Percentiles rank a stretch among this genome's conserved stretches.
These are phyloP conservation scores for Aspergillus calidoustus DNA, from an alignment of 2,329 filamentous ascomycete genomes.

Conservation along the genomic window DNA sequence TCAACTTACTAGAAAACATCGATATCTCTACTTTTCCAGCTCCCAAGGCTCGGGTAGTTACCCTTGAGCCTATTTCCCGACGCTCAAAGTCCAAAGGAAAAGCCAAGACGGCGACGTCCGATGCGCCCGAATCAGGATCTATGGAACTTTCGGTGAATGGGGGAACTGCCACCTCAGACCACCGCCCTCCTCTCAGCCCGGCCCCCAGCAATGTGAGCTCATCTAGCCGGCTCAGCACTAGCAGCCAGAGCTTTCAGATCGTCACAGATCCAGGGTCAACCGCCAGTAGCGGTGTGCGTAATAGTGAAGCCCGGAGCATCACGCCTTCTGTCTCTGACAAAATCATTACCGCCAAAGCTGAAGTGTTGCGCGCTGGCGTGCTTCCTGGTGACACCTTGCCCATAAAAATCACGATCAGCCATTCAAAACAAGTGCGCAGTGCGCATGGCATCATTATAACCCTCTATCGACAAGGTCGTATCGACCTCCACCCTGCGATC, in stretches of 20 bases:
- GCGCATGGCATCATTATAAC: slow-evolving; percentile 92
- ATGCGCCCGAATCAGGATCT: slow-evolving; percentile 50
- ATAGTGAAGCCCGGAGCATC: slow-evolving; percentile 56
- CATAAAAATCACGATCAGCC: slow-evolving; percentile 79
- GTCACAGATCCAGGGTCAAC: slow-evolving; percentile 49
- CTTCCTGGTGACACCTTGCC: slow-evolving; percentile 83
- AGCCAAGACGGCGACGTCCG: slow-evolving; percentile 51
- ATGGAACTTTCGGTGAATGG: slow-evolving; percentile 51
- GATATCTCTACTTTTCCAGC: slow-evolving; percentile 77
- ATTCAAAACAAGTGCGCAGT: slow-evolving; percentile 88
- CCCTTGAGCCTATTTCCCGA: slow-evolving; percentile 82
- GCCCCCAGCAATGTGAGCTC: slow-evolving; percentile 71
- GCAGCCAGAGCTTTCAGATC: slow-evolving; percentile 63
- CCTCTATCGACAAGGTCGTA: slow-evolving; percentile 85
- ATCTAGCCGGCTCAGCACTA: slow-evolving; percentile 71
- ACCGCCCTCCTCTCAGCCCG: slow-evolving; percentile 51
- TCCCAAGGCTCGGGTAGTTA: slow-evolving; percentile 81
- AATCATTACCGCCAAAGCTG: slow-evolving; percentile 84
- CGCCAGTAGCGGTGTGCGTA: slow-evolving; percentile 40
- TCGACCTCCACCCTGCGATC: slow-evolving; percentile 75
- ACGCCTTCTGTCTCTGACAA: slow-evolving; percentile 66
- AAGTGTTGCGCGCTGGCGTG: slow-evolving; percentile 80
- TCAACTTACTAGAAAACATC: slow-evolving; percentile 79
- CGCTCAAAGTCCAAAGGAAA: slow-evolving; percentile 64
- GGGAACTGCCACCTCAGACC: slow-evolving; percentile 33